Base-by-base conservation (phyloP, 2,329 filamentous ascomycete genomes). In the Aspergillus uvarum region DNA sequence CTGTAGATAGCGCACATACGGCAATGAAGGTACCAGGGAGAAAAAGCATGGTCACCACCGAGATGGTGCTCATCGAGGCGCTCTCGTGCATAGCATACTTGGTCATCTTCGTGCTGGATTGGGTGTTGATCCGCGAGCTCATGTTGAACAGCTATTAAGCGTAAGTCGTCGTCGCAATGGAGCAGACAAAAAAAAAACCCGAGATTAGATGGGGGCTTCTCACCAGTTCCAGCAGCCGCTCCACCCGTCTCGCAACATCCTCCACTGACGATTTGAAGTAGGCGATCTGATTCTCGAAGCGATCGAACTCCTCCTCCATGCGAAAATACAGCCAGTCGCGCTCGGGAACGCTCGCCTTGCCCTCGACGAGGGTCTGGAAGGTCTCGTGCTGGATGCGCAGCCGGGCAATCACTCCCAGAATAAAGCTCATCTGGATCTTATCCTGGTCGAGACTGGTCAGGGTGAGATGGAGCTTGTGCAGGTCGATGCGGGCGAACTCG, bases 401-500 rank as follows among this genome's bases (percentile, higher is more conserved):
- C 26, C 56, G 56, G 22, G 24, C 24, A 14, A 58, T 58, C 24
- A 58, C 56, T n/a, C 49, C 56, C 10, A 58, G 56, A 19, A 58
- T 53, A n/a, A 58, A 58, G 16, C n/a, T 58, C 56, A 58, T 58
- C 22, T 58, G 56, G 56, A 58, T 58, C 24, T 53, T 58, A 22
- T 58, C 56, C 29, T 58, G 56, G 38, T 58, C 56, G 19, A 58
- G 56, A 26, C 56, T 58, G 3, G 49, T 58, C 38, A 58, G 21
- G 24, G 56, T 58, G 8, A 58, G 49, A 48, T 58, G 56, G 12
- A 58, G 56, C 19, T 58, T 58, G 24, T 24, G 49, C 29, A 58
- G 38, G 49, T 58, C 31, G 35, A 58, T 58, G 35, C 26, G 35
- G 6, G 56, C 56, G n/a, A 52, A 48, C 49, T 58, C 56, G 49